Conservation (phyloP, 306 rosid genomes). For the Alnus glutinosa region DNA sequence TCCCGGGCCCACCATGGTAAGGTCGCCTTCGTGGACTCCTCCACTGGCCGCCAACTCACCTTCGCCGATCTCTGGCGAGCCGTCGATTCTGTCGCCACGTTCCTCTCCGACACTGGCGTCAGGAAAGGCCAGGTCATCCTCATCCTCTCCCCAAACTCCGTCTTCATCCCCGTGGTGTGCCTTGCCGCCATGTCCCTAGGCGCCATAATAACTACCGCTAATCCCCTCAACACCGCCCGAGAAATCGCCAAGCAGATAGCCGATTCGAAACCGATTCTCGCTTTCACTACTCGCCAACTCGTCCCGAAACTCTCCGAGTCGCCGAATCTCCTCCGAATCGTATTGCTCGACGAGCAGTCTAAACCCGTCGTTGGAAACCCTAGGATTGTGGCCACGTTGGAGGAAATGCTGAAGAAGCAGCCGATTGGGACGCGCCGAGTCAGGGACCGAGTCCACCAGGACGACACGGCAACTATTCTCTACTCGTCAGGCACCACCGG, state of each 20-base stretch:
- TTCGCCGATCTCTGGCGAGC: conserved; percentile 67
- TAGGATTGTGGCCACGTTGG: conserved; percentile 34
- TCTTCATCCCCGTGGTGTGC: conserved; percentile 72
- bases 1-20: conserved; percentile 69
- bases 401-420: conserved; percentile 49
- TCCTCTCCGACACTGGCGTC: conserved; percentile 63
- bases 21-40: conserved; percentile 73
- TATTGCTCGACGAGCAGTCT: conserved; percentile 47
- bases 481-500: conserved; percentile 96
- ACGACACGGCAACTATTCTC: conserved; percentile 78
- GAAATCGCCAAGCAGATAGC: conserved; percentile 81
- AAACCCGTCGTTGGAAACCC: background rate
- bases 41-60: conserved; percentile 67
- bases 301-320: conserved; percentile 49
- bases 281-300: conserved; percentile 62
- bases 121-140: conserved; percentile 76
- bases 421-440: conserved; percentile 22
- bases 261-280: conserved; percentile 68
- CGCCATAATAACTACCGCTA: conserved; percentile 81
- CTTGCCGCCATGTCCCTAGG: conserved; percentile 87
- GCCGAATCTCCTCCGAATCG: conserved; percentile 43
- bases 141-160: conserved; percentile 82
- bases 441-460: conserved; percentile 54
- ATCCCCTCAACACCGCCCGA: conserved; percentile 74
- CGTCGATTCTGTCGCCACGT: conserved; percentile 53